Base-by-base conservation (phyloP, 2,329 filamentous ascomycete genomes). In the Bimuria novae-zelandiae region DNA sequence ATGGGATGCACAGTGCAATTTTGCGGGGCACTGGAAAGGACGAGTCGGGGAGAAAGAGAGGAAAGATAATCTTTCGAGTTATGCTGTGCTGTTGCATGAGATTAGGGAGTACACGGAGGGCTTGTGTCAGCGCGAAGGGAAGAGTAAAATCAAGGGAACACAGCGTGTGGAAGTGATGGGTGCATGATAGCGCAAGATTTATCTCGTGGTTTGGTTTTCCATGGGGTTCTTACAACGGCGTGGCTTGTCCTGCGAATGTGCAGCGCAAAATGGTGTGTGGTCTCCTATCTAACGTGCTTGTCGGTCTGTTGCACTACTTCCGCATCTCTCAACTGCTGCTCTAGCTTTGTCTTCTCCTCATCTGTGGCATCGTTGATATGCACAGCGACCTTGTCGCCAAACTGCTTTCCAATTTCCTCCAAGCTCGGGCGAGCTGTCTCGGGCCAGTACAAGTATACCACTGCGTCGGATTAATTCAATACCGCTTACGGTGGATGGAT, bases 381-480 rank as follows among this genome's bases (percentile, higher is more conserved):
- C 11, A 61, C 59, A 5, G 55, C 61, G 40, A 63, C 61, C 30
- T 82, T 78, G 44, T 82, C 80, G 6, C 79, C 80, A 49, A 82
- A 80, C 45, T 75, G 75, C 49, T 73, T 64, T 12, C 70, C 74
- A 21, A 80, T 75, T 55, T 80, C 77, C 52, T 80, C 79, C 8
- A 80, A 63, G 0, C 76, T 76, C 35, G 79, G 59, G 68, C 57
- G 50, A n/a, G 61, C 57, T 7, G 61, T 63, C 27, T 63, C 59
- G 7, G 59, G 61, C 50, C 53, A 78, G 64, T 72, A 79, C 59
- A 78, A 75, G 61, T 78, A 79, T 39, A 77, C 72, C 14, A 74
- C 72, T 74, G 25, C n/a, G n/a, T n/a, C n/a, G n/a, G n/a, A n/a
- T n/a, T n/a, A n/a, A n/a, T n/a, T n/a, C n/a, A n/a, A n/a, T n/a